Conservation (phyloP, 768 basidiomycete species). For the Kwoniella dejecticola region DNA sequence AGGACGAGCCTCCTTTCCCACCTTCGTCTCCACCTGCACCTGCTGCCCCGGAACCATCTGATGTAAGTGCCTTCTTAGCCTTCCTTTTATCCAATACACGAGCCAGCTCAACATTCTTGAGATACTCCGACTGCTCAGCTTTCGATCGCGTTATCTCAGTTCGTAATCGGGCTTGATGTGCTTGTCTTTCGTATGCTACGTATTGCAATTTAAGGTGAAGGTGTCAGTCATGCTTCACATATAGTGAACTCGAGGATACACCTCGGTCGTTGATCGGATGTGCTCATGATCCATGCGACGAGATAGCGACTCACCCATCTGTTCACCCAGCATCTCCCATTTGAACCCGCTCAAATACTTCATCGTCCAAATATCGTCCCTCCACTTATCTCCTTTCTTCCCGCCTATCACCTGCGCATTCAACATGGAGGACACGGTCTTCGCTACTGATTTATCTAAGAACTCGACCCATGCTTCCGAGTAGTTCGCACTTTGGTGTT, state of each 20-base stretch:
- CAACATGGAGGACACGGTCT: slow-evolving; percentile 88
- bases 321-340: slow-evolving; percentile 98
- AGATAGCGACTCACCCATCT: slow-evolving; percentile 79
- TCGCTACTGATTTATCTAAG: slow-evolving; percentile 86
- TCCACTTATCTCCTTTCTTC: slow-evolving; percentile 63
- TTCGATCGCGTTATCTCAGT: slow-evolving; percentile 85
- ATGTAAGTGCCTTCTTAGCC: slow-evolving; percentile 42
- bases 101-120: slow-evolving; percentile 90
- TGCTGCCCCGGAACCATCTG: slow-evolving; percentile 3
- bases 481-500: slow-evolving; percentile 85
- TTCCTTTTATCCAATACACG: slow-evolving; percentile 61
- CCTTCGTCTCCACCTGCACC: slow-evolving; percentile 8
- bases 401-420: slow-evolving; percentile 90
- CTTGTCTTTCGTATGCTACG: slow-evolving; percentile 88
- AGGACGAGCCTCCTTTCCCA: slow-evolving; percentile 11
- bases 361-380: slow-evolving; percentile 99
- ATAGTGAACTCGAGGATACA: too few relatives aligned
- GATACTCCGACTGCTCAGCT: slow-evolving; percentile 86
- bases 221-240: background rate
- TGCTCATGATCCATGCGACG: too few relatives aligned
- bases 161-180: slow-evolving; percentile 84
- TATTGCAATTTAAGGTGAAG: background rate
- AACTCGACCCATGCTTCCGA: slow-evolving; percentile 99
- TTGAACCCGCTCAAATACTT: slow-evolving; percentile 97
- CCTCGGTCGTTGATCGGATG: too few relatives aligned